A percentile compares a stretch with the other conserved stretches of the same genome.
These are phyloP conservation scores for Cadophora luteo-olivacea DNA, from an alignment of 2,329 filamentous ascomycete species.

Conservation along the genomic window DNA sequence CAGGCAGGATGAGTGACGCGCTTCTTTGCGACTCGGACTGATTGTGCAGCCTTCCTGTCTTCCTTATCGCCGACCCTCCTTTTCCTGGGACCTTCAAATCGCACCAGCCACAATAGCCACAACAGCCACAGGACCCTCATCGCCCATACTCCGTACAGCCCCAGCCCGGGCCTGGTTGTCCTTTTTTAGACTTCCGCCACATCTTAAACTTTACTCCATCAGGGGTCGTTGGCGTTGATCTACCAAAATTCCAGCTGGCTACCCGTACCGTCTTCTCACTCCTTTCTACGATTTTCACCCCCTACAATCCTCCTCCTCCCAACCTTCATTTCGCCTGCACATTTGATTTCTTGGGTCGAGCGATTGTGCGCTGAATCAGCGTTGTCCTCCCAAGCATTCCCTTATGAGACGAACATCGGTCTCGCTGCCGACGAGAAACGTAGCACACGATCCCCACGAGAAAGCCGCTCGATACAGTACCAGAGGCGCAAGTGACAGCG, in stretches of 20 bases:
- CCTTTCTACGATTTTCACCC: slow-evolving; percentile 18
- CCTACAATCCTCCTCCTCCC: slow-evolving; percentile 7
- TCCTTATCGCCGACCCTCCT: slow-evolving; percentile 18
- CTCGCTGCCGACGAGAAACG: slow-evolving; percentile 66
- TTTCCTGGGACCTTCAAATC: background rate
- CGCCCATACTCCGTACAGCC: too few relatives aligned
- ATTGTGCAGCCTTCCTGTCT: background rate
- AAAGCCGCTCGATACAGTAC: slow-evolving; percentile 66
- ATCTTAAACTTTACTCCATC: slow-evolving; percentile 20
- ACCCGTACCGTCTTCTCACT: slow-evolving; percentile 19
- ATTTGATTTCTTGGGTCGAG: slow-evolving; percentile 18
- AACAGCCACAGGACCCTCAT: slow-evolving; percentile 1
- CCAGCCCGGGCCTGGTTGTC: background rate
- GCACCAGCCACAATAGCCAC: slow-evolving; percentile 6
- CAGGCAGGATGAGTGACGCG: slow-evolving; percentile 31
- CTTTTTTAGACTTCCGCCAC: slow-evolving; percentile 22
- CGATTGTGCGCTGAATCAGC: slow-evolving; percentile 24
- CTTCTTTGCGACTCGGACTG: slow-evolving; percentile 8
- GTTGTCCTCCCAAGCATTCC: slow-evolving; percentile 29
- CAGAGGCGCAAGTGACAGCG: slow-evolving; percentile 49
- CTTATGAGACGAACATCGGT: slow-evolving; percentile 71
- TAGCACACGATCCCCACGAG: slow-evolving; percentile 67
- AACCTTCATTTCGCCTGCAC: slow-evolving; percentile 13
- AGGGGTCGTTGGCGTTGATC: slow-evolving; percentile 14
- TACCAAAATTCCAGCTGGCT: slow-evolving; percentile 13